Conservation (phyloP, 257 asterid species). For the Avicennia marina region DNA sequence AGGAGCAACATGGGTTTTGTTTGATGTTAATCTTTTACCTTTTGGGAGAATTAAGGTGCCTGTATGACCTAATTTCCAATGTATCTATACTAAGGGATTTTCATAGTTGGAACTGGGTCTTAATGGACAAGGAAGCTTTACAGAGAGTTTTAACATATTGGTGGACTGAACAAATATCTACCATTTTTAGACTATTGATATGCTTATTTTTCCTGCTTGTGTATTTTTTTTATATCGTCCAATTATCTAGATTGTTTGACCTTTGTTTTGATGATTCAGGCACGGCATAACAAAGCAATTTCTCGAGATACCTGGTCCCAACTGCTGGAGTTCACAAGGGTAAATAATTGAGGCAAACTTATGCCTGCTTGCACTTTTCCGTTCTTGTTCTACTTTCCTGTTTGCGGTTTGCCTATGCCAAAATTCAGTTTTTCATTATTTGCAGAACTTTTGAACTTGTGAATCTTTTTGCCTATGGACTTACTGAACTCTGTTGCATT, state of each 20-base stretch:
- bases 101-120: too few species aligned
- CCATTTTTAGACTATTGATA: not conserved
- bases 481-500: not conserved
- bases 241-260: not conserved
- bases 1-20: too few species aligned
- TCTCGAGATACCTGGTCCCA: constrained; percentile 99
- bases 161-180: too few species aligned
- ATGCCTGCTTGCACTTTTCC: not conserved
- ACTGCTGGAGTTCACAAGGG: constrained; percentile 94
- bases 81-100: too few species aligned
- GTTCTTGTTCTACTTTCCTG: not conserved
- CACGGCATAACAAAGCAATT: constrained; percentile 92
- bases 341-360: constrained; percentile 26
- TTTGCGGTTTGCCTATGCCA: not conserved
- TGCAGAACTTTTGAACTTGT: too few species aligned
- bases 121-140: too few species aligned
- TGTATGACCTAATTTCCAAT: too few species aligned
- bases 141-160: too few species aligned
- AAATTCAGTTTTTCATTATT: not conserved
- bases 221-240: not conserved
- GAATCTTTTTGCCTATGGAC: too few species aligned
- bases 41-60: too few species aligned
- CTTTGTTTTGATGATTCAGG: constrained; percentile 44
- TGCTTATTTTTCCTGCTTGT: not conserved
- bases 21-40: too few species aligned